Evolutionary conservation across 1,139 yeast genomes (phyloP).

Genomic region (Taiozyma sp.): DNA sequence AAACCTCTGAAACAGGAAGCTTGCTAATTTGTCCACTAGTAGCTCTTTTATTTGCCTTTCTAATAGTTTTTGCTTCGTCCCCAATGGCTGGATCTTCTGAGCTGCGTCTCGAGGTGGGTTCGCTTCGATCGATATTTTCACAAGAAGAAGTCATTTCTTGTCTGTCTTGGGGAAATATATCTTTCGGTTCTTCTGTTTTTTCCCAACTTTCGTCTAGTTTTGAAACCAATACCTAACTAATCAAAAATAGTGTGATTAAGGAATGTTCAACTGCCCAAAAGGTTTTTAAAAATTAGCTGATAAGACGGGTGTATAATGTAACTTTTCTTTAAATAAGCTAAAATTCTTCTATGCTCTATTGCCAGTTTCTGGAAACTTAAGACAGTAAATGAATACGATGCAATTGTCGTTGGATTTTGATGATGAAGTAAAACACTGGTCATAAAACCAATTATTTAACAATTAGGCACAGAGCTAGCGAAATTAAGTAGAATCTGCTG

Average conservation of each 20-base stretch:
- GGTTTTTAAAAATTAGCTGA: too few species aligned
- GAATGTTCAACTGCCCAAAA: neutral
- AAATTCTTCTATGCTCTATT: too few species aligned
- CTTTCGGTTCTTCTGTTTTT: neutral
- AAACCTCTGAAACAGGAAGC: constrained; percentile 15
- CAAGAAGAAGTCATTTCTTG: neutral
- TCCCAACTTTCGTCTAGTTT: neutral
- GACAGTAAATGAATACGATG: too few species aligned
- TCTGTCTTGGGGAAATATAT: neutral
- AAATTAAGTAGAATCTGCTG: too few species aligned
- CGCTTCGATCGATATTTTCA: neutral
- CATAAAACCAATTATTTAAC: too few species aligned
- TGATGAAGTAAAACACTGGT: neutral
- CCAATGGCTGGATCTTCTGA: neutral
- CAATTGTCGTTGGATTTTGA: neutral
- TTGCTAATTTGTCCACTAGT: neutral
- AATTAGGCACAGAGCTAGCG: too few species aligned
- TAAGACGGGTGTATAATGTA: too few species aligned
- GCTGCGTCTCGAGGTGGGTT: neutral
- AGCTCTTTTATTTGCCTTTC: neutral
- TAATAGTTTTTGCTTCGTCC: neutral
- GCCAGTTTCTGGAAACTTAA: too few species aligned
- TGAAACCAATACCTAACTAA: neutral
- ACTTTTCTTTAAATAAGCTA: neutral
- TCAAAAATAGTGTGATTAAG: neutral